phyloP scores from a whole-genome alignment of 176 grass and related monocot species.

The Triticum monococcum region DNA sequence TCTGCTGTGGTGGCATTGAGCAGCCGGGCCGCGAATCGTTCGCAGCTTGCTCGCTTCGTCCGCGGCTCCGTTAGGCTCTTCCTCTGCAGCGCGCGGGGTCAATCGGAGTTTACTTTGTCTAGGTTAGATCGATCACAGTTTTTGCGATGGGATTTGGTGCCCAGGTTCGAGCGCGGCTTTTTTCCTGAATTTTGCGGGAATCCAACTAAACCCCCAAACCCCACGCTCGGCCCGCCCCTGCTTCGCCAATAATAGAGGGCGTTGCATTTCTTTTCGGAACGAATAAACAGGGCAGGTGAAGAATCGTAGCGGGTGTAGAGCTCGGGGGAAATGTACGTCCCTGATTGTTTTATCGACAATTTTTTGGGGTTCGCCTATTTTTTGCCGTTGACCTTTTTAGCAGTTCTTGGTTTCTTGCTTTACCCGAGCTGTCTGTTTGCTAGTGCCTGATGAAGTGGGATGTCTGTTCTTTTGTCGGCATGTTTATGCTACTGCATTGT shows the following conservation, averaged over 20 bases:
- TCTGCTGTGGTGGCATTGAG: neutral
- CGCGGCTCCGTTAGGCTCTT: neutral
- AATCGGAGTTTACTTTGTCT: neutral
- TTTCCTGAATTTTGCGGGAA: too few species aligned
- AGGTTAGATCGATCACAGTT: neutral
- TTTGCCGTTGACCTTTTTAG: neutral
- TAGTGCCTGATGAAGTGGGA: neutral
- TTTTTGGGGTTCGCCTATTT: neutral
- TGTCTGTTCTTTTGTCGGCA: neutral
- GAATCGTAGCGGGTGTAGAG: neutral
- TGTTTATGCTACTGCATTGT: neutral
- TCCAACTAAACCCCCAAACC: neutral
- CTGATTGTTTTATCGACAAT: neutral
- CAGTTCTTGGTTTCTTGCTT: neutral
- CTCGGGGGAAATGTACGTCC: neutral
- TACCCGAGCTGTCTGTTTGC: neutral
- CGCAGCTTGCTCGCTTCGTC: neutral
- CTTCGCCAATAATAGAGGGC: neutral
- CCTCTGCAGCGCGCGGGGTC: neutral
- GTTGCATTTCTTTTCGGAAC: neutral
- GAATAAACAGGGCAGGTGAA: neutral
- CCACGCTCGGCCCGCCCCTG: neutral
- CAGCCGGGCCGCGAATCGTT: neutral
- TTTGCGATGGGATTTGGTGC: neutral
- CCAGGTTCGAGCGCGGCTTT: neutral